phyloP scores from a whole-genome alignment of 768 basidiomycete species.

The Lactarius sanguifluus region DNA sequence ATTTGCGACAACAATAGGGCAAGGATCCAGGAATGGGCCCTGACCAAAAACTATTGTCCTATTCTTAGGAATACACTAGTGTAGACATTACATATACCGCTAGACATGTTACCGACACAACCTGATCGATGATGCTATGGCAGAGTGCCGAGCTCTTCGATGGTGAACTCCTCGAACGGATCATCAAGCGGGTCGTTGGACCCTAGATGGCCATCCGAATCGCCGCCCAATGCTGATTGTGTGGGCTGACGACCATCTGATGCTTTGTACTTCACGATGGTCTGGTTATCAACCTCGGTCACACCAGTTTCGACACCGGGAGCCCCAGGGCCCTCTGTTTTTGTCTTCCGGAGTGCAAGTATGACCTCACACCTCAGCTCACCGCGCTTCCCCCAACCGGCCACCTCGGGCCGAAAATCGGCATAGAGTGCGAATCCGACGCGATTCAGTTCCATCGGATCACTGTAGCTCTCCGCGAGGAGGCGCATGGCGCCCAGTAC shows the following conservation, averaged over 20 bases:
- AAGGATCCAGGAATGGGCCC: background rate
- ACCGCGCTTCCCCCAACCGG: conserved; percentile 82
- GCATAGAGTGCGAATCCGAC: conserved; percentile 79
- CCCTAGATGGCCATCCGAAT: conserved; percentile 1
- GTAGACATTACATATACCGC: conserved; percentile 22
- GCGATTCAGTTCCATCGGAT: conserved; percentile 56
- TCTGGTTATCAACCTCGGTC: conserved; percentile 6
- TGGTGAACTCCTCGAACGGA: conserved; percentile 47
- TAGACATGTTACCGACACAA: background rate
- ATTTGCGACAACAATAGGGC: background rate
- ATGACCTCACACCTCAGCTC: conserved; percentile 71
- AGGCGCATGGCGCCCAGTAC: conserved; percentile 76
- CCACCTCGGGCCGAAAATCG: conserved; percentile 80
- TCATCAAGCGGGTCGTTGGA: conserved; percentile 39
- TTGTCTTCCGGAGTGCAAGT: conserved; percentile 49
- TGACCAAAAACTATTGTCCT: conserved; percentile 5
- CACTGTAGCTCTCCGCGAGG: conserved; percentile 56
- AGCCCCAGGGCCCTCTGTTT: background rate
- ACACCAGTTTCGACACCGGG: background rate
- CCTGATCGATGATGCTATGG: conserved; percentile 10
- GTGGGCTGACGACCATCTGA: background rate
- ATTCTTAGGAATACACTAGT: conserved; percentile 27
- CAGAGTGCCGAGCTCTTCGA: conserved; percentile 32
- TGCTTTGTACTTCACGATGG: conserved; percentile 4
- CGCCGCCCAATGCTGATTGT: background rate